Evolutionary conservation across 2,329 filamentous ascomycete species (phyloP).

Genomic region (Fusarium tricinctum): DNA sequence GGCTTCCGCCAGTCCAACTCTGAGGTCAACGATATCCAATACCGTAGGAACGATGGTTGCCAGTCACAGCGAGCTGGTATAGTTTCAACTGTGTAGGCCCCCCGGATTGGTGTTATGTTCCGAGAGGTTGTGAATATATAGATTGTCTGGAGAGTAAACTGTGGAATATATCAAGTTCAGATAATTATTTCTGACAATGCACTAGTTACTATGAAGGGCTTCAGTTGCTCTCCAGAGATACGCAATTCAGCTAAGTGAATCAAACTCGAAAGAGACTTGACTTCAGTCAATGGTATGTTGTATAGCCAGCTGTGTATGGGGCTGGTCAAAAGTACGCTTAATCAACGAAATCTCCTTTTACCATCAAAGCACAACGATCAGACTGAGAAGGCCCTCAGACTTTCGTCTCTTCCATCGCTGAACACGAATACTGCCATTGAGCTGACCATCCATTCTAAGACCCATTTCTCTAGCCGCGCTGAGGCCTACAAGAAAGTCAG

Average conservation of each 20-base stretch:
- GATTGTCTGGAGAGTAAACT: not conserved
- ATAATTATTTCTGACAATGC: no score
- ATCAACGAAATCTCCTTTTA: not conserved
- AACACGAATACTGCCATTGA: not conserved
- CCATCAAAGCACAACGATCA: not conserved
- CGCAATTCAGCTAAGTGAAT: not conserved
- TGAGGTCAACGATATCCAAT: slow-evolving; percentile 9
- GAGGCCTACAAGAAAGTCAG: slow-evolving; percentile 32
- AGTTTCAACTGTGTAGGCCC: not conserved
- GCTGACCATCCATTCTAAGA: not conserved
- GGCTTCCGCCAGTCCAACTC: slow-evolving; percentile 24
- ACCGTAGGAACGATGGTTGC: not conserved
- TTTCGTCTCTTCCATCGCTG: not conserved
- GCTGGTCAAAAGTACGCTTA: not conserved
- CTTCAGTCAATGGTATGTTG: not conserved
- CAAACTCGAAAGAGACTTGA: not conserved
- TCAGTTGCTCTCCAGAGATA: not conserved
- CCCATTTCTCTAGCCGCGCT: slow-evolving; percentile 31
- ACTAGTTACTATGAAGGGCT: not conserved
- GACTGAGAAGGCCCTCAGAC: slow-evolving; percentile 9
- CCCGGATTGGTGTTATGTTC: not conserved
- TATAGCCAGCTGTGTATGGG: not conserved
- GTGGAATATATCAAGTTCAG: not conserved
- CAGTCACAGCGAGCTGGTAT: not conserved
- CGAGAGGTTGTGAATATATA: not conserved